A percentile compares a stretch with the other conserved stretches of the same genome.
Conservation (phyloP, 2,329 filamentous ascomycete species). For the Lecanicillium sp. region DNA sequence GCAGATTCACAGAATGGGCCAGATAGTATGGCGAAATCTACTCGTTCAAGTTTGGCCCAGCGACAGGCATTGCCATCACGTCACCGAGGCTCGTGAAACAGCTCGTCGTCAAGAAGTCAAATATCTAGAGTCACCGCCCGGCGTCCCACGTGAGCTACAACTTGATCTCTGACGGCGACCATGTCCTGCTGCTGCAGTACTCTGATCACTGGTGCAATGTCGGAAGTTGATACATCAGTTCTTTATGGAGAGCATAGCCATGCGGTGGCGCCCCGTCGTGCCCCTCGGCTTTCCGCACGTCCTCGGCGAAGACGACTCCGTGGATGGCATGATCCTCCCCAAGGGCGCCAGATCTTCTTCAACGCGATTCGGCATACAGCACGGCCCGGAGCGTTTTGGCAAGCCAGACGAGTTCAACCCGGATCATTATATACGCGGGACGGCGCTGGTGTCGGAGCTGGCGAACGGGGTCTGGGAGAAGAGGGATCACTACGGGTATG, state of each 20-base stretch:
- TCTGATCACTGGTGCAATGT: constrained; percentile 33
- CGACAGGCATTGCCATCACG: constrained; percentile 35
- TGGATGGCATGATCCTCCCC: constrained; percentile 35
- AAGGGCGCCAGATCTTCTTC: constrained; percentile 32
- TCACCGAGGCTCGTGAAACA: constrained; percentile 34
- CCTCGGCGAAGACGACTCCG: constrained; percentile 31
- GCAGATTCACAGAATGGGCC: constrained; percentile 38
- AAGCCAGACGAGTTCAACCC: constrained; percentile 27
- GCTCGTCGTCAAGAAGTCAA: constrained; percentile 38
- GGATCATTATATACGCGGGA: constrained; percentile 20
- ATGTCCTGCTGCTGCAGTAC: constrained; percentile 27
- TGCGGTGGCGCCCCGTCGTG: constrained; percentile 35
- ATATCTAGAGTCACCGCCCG: constrained; percentile 38
- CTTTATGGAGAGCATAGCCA: constrained; percentile 36
- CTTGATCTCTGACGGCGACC: constrained; percentile 40
- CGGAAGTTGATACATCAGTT: constrained; percentile 40
- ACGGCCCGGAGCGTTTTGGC: constrained; percentile 20
- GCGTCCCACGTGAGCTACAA: constrained; percentile 33
- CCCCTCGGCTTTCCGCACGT: constrained; percentile 31
- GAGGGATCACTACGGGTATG: constrained; percentile 42
- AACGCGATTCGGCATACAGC: constrained; percentile 30
- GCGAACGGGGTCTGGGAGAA: constrained; percentile 21
- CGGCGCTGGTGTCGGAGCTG: constrained; percentile 17
- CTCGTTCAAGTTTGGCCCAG: constrained; percentile 35
- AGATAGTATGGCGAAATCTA: constrained; percentile 37